Conservation (phyloP, 1,284 basidiomycete genomes). For the Schizopora paradoxa region DNA sequence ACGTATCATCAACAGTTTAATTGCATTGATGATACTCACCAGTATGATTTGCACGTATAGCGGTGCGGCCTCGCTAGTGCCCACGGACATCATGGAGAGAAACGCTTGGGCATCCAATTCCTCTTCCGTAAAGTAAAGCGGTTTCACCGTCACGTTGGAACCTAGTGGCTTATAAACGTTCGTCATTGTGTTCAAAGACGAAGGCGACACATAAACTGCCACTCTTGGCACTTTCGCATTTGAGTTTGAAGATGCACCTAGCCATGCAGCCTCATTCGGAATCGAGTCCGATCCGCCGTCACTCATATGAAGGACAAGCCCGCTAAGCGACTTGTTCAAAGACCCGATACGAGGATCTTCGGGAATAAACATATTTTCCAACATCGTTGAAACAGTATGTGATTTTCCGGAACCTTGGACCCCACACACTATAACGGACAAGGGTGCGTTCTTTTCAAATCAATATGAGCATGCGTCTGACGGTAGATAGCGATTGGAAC, state of each 20-base stretch:
- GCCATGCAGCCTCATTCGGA: constrained; percentile 62
- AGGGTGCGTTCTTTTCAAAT: constrained; percentile 45
- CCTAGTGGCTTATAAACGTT: constrained; percentile 50
- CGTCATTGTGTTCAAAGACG: constrained; percentile 57
- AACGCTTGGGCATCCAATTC: constrained; percentile 66
- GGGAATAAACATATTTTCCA: constrained; percentile 62
- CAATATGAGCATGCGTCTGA: neutral
- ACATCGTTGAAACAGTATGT: constrained; percentile 57
- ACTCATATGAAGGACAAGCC: constrained; percentile 63
- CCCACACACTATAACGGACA: constrained; percentile 52
- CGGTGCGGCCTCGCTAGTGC: constrained; percentile 52
- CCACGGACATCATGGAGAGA: constrained; percentile 62
- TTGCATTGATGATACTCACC: constrained; percentile 35
- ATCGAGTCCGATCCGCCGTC: constrained; percentile 52
- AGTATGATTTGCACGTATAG: constrained; percentile 62
- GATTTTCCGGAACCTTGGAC: constrained; percentile 68
- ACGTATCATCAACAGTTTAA: constrained; percentile 13
- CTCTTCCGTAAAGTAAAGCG: constrained; percentile 50
- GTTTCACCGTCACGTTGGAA: constrained; percentile 41
- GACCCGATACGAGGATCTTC: constrained; percentile 42
- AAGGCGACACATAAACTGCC: constrained; percentile 55
- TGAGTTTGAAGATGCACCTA: constrained; percentile 37
- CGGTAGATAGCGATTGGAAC: constrained; percentile 5
- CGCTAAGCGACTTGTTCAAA: constrained; percentile 48
- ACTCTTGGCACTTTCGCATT: constrained; percentile 42